A percentile compares a stretch with the other conserved stretches of the same genome.
Conservation (phyloP, 352 stramenopile genomes). For the Phytophthora tubulina region DNA sequence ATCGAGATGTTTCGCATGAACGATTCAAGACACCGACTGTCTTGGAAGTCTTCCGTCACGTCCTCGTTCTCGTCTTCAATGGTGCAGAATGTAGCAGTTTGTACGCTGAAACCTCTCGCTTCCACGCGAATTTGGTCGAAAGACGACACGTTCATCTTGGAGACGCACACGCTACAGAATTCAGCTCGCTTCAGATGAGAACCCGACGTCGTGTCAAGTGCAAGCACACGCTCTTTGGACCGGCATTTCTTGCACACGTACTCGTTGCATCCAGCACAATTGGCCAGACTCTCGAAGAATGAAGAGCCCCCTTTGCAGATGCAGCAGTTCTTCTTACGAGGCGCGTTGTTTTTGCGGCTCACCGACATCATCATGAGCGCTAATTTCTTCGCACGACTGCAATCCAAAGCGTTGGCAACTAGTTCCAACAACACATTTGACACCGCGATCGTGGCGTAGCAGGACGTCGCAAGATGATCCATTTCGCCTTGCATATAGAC, state of each 20-base stretch:
- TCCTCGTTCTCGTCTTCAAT: slow-evolving; percentile 8
- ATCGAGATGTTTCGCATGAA: slow-evolving; percentile 23
- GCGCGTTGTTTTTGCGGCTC: neutral
- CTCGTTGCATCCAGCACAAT: slow-evolving; percentile 20
- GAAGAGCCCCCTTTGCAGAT: slow-evolving; percentile 15
- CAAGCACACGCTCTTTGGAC: slow-evolving; percentile 20
- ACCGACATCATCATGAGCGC: slow-evolving; percentile 8
- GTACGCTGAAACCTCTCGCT: neutral
- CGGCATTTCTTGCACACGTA: slow-evolving; percentile 27
- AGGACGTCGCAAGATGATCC: neutral
- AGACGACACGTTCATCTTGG: slow-evolving; percentile 8
- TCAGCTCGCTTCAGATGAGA: slow-evolving; percentile 18
- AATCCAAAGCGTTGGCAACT: slow-evolving; percentile 22
- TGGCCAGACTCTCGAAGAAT: slow-evolving; percentile 19
- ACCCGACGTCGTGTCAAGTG: slow-evolving; percentile 5
- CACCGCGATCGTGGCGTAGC: neutral
- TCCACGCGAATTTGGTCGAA: slow-evolving; percentile 11
- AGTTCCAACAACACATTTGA: slow-evolving; percentile 15
- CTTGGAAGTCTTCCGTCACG: slow-evolving; percentile 4
- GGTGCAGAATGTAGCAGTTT: neutral
- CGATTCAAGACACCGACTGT: slow-evolving; percentile 18
- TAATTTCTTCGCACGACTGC: slow-evolving; percentile 28
- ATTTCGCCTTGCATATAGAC: slow-evolving; percentile 33
- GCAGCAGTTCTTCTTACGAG: slow-evolving; percentile 21
- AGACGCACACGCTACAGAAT: slow-evolving; percentile 23